Evolutionary conservation across 257 asterid species (phyloP), one percentile per base, ranked within the genome.

Genomic region (Capsicum chinense): DNA sequence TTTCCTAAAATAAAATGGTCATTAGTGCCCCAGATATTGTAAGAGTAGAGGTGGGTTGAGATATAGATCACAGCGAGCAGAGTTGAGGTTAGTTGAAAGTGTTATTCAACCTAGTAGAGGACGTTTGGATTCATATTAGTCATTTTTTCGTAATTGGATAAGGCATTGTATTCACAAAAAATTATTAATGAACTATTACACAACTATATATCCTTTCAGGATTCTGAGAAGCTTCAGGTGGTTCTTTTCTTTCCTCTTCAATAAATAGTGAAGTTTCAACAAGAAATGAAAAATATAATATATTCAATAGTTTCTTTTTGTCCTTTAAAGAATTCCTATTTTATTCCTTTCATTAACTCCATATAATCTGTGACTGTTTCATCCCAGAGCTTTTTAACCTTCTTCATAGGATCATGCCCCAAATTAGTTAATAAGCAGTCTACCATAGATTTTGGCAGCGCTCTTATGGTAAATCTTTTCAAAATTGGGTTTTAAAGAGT

Each of bases 401-500:
- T 37, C 52, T 37, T 39, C 50, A 68, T 0, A 0, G 14, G 52
- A 19, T 68, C 52, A 3, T 26, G 26, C 26, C 26, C 26, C 26
- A 26, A 26, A 26, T 26, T 26, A 26, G 26, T 26, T 26, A 26
- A 26, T 26, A 26, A 26, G 26, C 26, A 26, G 26, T 26, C 26
- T 26, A 26, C 26, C 26, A 26, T 0, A 26, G 26, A 26, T 26
- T 26, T 0, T 26, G 26, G 26, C 26, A 26, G 85, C 93, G 99
- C 89, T 15, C 90, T 84, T 97, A 98, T 86, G 86, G 91, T 87
- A 93, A 88, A 90, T 83, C 87, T 70, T 97, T 98, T 86, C 95
- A 83, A 90, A 97, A 97, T 88, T 90, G 99, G 92, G 97, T 97
- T 86, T 88, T 97, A 93, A 98, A 97, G 88, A 93, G 93, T 80